Percentiles rank a stretch among this genome's conserved stretches.
Conservation (phyloP, 2,329 filamentous ascomycete species). For the Fusarium austroafricanum region DNA sequence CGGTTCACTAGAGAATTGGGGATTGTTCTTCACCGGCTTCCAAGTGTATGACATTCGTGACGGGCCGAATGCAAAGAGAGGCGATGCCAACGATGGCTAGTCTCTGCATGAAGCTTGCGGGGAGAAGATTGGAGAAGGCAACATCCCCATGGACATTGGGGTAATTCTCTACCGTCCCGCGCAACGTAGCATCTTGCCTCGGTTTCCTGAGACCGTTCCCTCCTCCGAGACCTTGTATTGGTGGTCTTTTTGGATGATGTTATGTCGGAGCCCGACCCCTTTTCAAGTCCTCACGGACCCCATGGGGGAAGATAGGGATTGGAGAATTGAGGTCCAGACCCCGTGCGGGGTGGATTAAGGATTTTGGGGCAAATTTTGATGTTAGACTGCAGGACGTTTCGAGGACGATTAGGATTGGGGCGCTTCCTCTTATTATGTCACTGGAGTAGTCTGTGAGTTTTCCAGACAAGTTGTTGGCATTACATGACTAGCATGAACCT, state of each 20-base stretch:
- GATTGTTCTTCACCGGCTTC: not conserved
- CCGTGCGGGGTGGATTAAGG: too few species aligned
- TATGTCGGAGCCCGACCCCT: not conserved
- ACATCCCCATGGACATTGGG: constrained; percentile 13
- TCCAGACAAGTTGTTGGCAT: not conserved
- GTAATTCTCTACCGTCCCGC: not conserved
- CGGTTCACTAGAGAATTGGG: not conserved
- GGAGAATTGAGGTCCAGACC: constrained; percentile 8
- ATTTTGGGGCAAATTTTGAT: too few species aligned
- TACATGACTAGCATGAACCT: not conserved
- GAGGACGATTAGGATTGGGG: not conserved
- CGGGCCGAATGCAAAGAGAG: constrained; percentile 17
- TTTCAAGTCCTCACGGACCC: not conserved
- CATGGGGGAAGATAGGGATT: constrained; percentile 6
- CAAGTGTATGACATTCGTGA: not conserved
- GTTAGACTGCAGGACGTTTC: not conserved
- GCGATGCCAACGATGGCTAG: constrained; percentile 1
- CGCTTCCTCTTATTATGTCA: constrained; percentile 5
- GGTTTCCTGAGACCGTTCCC: not conserved
- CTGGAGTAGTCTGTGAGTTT: not conserved
- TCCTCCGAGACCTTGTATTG: not conserved
- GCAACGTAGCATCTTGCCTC: constrained; percentile 11
- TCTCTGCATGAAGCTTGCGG: not conserved
- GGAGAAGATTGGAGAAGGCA: constrained; percentile 19
- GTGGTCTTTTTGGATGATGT: not conserved